Evolutionary conservation across 164 flowering plant genomes (phyloP).

Genomic region (Tinospora cordifolia): DNA sequence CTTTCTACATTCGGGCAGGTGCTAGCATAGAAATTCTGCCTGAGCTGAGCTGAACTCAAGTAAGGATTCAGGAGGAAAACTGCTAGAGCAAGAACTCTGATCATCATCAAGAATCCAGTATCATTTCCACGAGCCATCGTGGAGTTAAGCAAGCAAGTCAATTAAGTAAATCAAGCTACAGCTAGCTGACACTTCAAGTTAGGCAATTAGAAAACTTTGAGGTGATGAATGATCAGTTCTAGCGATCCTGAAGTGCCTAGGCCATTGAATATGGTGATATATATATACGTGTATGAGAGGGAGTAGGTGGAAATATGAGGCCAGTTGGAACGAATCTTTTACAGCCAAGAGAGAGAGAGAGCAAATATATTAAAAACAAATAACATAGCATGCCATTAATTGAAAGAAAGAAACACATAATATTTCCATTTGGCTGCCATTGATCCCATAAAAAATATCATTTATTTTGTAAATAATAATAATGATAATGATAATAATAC

Average conservation of each 20-base stretch:
- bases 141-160: not conserved
- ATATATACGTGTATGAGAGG: conserved; percentile 1
- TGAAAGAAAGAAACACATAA: not conserved
- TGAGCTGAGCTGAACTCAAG: conserved; percentile 43
- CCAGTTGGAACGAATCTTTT: conserved; percentile 13
- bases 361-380: not conserved
- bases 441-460: not conserved
- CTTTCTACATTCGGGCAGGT: conserved; percentile 69
- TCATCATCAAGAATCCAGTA: conserved; percentile 1
- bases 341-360: conserved; percentile 1
- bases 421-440: not conserved
- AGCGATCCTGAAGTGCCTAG: too few relatives aligned
- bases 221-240: too few relatives aligned
- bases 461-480: not conserved
- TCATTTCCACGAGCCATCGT: conserved; percentile 23
- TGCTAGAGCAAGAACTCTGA: conserved; percentile 20
- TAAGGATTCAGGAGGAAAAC: conserved; percentile 22
- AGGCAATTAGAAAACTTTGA: too few relatives aligned
- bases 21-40: conserved; percentile 47
- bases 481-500: not conserved
- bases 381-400: not conserved
- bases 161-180: too few relatives aligned
- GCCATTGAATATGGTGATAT: conserved; percentile 4
- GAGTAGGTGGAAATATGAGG: conserved; percentile 3
- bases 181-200: too few relatives aligned